These are phyloP conservation scores for Anethum foeniculum DNA, from an alignment of 140 eudicot genomes.

Conservation along the genomic window DNA sequence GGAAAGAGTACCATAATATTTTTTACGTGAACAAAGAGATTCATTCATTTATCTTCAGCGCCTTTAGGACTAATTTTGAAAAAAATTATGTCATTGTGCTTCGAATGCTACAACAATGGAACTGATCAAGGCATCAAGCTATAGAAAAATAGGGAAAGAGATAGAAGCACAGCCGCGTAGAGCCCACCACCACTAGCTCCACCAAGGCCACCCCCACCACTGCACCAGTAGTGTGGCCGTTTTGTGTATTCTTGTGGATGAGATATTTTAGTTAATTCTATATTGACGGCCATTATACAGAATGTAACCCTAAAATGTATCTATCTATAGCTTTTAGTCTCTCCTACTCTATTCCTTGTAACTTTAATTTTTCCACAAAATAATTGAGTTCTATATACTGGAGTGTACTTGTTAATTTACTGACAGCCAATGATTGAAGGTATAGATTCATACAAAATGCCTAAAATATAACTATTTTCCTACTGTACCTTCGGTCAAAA, in stretches of 20 bases:
- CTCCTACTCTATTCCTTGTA: neutral
- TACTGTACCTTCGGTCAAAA: too few species aligned
- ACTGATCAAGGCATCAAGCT: too few species aligned
- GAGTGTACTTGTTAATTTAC: neutral
- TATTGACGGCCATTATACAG: neutral
- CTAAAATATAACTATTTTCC: too few species aligned
- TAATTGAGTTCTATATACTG: neutral
- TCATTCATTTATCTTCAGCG: too few species aligned
- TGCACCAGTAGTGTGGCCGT: neutral
- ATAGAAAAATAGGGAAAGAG: neutral
- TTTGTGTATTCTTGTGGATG: neutral
- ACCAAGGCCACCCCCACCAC: neutral
- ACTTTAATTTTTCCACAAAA: neutral
- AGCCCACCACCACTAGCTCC: neutral
- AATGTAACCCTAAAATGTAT: neutral
- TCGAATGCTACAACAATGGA: too few species aligned
- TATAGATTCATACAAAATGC: neutral
- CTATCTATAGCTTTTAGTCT: neutral
- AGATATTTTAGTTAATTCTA: slow-evolving; percentile 2
- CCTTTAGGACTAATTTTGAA: too few species aligned
- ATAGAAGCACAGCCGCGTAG: neutral
- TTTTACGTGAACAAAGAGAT: too few species aligned
- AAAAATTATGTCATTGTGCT: too few species aligned
- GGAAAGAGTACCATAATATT: too few species aligned
- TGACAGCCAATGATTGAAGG: neutral